These are phyloP conservation scores for Fusarium sp. DNA, from an alignment of 2,329 filamentous ascomycete genomes.

Conservation along the genomic window DNA sequence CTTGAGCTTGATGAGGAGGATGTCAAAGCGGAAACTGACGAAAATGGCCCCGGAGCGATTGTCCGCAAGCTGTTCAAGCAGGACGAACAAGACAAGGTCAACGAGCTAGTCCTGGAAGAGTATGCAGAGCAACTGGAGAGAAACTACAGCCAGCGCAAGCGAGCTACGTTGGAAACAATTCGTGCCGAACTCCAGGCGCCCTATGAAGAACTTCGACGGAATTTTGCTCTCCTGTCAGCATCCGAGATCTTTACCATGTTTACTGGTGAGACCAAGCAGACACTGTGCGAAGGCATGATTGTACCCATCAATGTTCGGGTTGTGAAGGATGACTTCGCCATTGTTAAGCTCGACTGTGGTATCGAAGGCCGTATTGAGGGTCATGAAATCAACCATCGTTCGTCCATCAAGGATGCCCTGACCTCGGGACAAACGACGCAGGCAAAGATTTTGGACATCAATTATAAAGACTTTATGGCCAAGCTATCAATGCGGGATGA, in stretches of 20 bases:
- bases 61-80: conserved; percentile 96
- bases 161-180: conserved; percentile 95
- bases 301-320: conserved; percentile 88
- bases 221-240: conserved; percentile 74
- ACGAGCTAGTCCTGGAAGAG: conserved; percentile 94
- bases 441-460: conserved; percentile 87
- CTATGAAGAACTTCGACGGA: conserved; percentile 91
- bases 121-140: conserved; percentile 95
- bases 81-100: conserved; percentile 92
- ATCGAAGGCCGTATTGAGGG: conserved; percentile 89
- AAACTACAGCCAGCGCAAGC: conserved; percentile 93
- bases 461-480: conserved; percentile 84
- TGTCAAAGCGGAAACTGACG: conserved; percentile 91
- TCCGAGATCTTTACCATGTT: conserved; percentile 96
- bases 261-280: conserved; percentile 89
- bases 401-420: conserved; percentile 77
- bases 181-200: conserved; percentile 90
- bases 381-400: conserved; percentile 79
- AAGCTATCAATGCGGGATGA: conserved; percentile 88
- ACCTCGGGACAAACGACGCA: conserved; percentile 84
- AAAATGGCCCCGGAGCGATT: conserved; percentile 88
- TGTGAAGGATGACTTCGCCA: conserved; percentile 90
- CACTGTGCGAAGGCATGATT: conserved; percentile 89
- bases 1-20: conserved; percentile 97
- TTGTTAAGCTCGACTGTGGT: conserved; percentile 92